These are phyloP conservation scores for Gigaspora rosea DNA, from an alignment of 192 early-diverging fungal genomes.

Conservation along the genomic window DNA sequence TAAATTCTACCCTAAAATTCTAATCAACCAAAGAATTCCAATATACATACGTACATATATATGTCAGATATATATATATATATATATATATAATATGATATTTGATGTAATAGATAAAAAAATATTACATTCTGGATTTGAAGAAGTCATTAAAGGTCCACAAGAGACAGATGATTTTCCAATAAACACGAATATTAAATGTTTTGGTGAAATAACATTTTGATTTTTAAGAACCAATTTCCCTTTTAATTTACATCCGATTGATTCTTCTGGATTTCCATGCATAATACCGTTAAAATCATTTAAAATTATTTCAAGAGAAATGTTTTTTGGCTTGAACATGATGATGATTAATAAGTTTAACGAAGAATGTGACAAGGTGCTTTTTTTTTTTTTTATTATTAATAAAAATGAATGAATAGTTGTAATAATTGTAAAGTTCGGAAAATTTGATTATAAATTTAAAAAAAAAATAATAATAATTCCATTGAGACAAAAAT, in stretches of 20 bases:
- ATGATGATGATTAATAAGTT: too few relatives aligned
- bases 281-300: slow-evolving; percentile 16
- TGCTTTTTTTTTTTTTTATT: too few relatives aligned
- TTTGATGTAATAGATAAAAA: neutral
- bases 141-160: slow-evolving; percentile 10
- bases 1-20: too few relatives aligned
- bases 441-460: too few relatives aligned
- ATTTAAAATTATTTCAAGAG: slow-evolving; percentile 6
- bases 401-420: too few relatives aligned
- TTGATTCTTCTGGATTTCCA: slow-evolving; percentile 4
- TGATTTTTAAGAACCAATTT: slow-evolving; percentile 7
- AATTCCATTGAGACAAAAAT: too few relatives aligned
- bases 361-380: too few relatives aligned
- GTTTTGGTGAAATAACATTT: neutral
- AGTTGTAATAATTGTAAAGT: too few relatives aligned
- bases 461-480: too few relatives aligned
- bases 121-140: slow-evolving; percentile 15
- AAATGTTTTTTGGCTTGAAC: neutral
- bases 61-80: too few relatives aligned
- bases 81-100: neutral
- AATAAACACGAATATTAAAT: slow-evolving; percentile 10
- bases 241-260: slow-evolving; percentile 19
- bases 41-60: neutral
- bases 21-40: neutral
- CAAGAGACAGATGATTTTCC: slow-evolving; percentile 1